Evolutionary conservation across 148 eudicot genomes (phyloP).

Genomic region (Heliamphora exappendiculata): DNA sequence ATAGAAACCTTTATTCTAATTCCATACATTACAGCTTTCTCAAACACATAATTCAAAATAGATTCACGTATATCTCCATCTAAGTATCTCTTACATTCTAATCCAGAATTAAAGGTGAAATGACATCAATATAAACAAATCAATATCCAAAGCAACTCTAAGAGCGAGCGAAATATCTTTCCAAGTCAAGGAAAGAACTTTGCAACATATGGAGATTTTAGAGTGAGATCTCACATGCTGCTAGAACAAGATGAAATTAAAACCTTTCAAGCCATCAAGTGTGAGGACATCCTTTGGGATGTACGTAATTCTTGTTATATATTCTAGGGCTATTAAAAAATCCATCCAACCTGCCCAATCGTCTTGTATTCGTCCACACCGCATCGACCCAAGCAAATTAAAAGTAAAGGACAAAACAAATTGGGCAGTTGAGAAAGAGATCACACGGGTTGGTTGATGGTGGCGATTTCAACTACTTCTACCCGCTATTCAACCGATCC

Average conservation of each 20-base stretch:
- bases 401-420: too few relatives aligned
- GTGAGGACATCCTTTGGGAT: conserved; percentile 25
- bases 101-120: not conserved
- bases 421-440: too few relatives aligned
- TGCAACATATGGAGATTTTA: not conserved
- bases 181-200: not conserved
- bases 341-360: too few relatives aligned
- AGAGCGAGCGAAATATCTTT: not conserved
- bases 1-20: not conserved
- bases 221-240: conserved; percentile 2
- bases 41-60: not conserved
- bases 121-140: not conserved
- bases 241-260: not conserved
- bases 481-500: too few relatives aligned
- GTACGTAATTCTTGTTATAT: conserved; percentile 32
- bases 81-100: not conserved
- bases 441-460: too few relatives aligned
- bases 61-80: not conserved
- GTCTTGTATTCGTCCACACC: too few relatives aligned
- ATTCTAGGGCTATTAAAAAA: too few relatives aligned
- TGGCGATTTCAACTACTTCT: too few relatives aligned
- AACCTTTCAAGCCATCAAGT: conserved; percentile 37
- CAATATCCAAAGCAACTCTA: not conserved
- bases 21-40: not conserved
- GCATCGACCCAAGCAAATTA: too few relatives aligned